A percentile compares a stretch with the other conserved stretches of the same genome.
These are phyloP conservation scores for Cytospora leucostoma DNA, from an alignment of 2,329 filamentous ascomycete genomes.

Conservation along the genomic window DNA sequence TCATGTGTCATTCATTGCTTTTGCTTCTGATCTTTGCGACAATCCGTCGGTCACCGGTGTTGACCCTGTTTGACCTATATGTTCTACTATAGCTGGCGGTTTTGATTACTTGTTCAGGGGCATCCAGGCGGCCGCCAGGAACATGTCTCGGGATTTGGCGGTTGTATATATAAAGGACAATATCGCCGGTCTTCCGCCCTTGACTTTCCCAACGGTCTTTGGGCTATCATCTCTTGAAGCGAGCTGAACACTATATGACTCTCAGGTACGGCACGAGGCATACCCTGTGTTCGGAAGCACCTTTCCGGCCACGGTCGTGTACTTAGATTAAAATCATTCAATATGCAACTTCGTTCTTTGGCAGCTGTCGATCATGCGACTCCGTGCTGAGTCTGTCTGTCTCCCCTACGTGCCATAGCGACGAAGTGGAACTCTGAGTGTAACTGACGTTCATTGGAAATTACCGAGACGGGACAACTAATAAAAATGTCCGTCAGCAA, in stretches of 20 bases:
- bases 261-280: background rate
- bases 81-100: too few species aligned
- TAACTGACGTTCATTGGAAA: background rate
- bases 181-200: too few species aligned
- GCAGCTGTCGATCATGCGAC: background rate
- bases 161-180: too few species aligned
- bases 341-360: background rate
- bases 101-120: too few species aligned
- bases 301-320: background rate
- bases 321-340: background rate
- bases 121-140: too few species aligned
- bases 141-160: too few species aligned
- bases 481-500: background rate
- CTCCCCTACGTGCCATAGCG: background rate
- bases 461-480: background rate
- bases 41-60: too few species aligned
- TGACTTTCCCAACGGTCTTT: too few species aligned
- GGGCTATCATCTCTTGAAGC: too few species aligned
- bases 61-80: too few species aligned
- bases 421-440: background rate
- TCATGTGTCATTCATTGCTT: too few species aligned
- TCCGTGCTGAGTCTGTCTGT: background rate
- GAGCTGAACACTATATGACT: background rate
- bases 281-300: background rate
- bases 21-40: too few species aligned